Conservation (phyloP, 2,329 filamentous ascomycete genomes). For the Elsinoe australis region DNA sequence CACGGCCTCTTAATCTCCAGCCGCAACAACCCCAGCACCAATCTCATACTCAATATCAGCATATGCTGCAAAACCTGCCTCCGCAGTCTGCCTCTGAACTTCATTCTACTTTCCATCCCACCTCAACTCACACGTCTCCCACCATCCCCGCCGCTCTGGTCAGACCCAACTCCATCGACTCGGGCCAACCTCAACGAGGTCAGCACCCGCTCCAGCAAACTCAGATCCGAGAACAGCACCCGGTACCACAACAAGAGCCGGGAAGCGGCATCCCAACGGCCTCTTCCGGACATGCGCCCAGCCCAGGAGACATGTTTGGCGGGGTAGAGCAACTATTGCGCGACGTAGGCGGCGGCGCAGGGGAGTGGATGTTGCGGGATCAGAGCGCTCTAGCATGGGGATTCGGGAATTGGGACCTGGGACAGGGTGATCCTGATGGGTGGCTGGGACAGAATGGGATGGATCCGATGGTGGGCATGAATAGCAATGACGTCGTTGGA, state of each 20-base stretch:
- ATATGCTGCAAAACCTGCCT: conserved; percentile 7
- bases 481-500: neutral
- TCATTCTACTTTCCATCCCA: neutral
- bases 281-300: conserved; percentile 20
- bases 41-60: conserved; percentile 20
- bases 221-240: conserved; percentile 19
- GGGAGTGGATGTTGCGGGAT: conserved; percentile 50
- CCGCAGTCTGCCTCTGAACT: conserved; percentile 15
- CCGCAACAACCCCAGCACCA: conserved; percentile 18
- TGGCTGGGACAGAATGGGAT: too few relatives aligned
- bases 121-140: conserved; percentile 11
- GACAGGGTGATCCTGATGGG: neutral
- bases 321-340: conserved; percentile 53
- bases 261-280: conserved; percentile 24
- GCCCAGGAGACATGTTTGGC: conserved; percentile 50
- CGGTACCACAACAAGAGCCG: conserved; percentile 21
- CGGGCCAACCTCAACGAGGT: neutral
- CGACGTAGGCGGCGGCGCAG: conserved; percentile 37
- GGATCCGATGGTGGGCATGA: neutral
- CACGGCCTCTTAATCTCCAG: conserved; percentile 6
- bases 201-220: conserved; percentile 2
- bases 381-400: conserved; percentile 54
- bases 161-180: conserved; percentile 11
- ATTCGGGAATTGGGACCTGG: conserved; percentile 53
- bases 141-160: neutral